Evolutionary conservation across 176 grass and related monocot species (phyloP).

Genomic region (Paspalum notatum): DNA sequence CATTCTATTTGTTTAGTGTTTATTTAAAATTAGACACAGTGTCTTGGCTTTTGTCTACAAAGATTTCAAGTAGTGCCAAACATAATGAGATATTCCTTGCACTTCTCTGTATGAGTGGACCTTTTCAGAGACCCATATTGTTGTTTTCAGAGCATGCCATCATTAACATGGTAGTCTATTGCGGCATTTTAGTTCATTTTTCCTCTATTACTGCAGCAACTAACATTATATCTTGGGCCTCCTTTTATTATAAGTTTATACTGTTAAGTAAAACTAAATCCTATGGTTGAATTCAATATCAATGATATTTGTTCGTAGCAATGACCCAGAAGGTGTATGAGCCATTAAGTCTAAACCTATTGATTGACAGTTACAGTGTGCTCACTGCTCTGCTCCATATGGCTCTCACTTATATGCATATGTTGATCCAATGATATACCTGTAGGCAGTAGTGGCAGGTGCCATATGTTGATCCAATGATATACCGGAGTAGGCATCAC

Average conservation of each 20-base stretch:
- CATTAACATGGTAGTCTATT: not conserved
- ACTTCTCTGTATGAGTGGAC: not conserved
- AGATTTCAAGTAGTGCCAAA: constrained; percentile 21
- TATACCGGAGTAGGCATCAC: constrained; percentile 17
- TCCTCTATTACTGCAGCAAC: not conserved
- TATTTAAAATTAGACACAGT: constrained; percentile 7
- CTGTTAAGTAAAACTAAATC: constrained; percentile 10
- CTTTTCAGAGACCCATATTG: not conserved
- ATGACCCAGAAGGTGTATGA: constrained; percentile 19
- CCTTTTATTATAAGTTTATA: not conserved
- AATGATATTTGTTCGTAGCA: constrained; percentile 12
- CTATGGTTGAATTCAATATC: not conserved
- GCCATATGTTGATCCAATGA: constrained; percentile 20
- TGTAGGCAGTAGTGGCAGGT: constrained; percentile 1
- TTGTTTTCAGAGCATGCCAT: constrained; percentile 14
- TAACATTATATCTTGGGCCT: not conserved
- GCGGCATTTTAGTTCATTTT: constrained; percentile 8
- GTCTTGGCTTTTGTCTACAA: constrained; percentile 5
- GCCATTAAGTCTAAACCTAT: constrained; percentile 6
- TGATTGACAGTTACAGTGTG: not conserved
- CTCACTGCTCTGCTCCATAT: not conserved
- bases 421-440: constrained; percentile 16
- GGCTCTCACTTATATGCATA: constrained; percentile 13
- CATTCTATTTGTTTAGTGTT: constrained; percentile 12
- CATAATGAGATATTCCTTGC: constrained; percentile 2